phyloP scores from a whole-genome alignment of 306 rosid species.

The Herpetospermum pedunculosum region DNA sequence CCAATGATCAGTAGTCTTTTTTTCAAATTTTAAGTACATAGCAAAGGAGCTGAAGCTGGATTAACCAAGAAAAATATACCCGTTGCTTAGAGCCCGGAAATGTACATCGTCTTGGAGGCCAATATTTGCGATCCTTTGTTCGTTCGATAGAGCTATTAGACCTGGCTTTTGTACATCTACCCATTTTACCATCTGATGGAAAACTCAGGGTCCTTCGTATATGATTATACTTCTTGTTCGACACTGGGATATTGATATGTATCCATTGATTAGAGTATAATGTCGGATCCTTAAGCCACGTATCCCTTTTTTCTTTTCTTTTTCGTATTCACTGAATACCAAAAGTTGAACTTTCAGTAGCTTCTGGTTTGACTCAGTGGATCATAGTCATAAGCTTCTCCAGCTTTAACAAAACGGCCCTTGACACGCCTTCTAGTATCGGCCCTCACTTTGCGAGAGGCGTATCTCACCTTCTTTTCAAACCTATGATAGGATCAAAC shows the following conservation, averaged over 20 bases:
- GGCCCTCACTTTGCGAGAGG: slow-evolving; percentile 92
- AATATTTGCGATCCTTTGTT: slow-evolving; percentile 5
- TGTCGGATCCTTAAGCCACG: slow-evolving; percentile 12
- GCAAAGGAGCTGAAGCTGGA: slow-evolving; percentile 8
- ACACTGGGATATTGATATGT: slow-evolving; percentile 30
- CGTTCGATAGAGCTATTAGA: slow-evolving; percentile 22
- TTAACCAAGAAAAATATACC: slow-evolving; percentile 1
- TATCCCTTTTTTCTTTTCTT: neutral
- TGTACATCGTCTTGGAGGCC: neutral
- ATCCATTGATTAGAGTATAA: slow-evolving; percentile 23
- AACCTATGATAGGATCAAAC: slow-evolving; percentile 36
- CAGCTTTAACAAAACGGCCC: slow-evolving; percentile 94
- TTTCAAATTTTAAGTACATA: neutral
- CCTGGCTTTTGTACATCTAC: slow-evolving; percentile 21
- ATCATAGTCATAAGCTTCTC: slow-evolving; percentile 80
- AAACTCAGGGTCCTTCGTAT: slow-evolving; percentile 43
- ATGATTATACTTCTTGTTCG: slow-evolving; percentile 39
- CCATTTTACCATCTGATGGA: slow-evolving; percentile 25
- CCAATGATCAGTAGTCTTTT: neutral
- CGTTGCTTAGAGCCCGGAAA: neutral
- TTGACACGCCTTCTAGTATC: slow-evolving; percentile 87
- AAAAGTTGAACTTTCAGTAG: slow-evolving; percentile 54
- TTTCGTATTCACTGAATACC: neutral
- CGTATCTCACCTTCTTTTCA: slow-evolving; percentile 79
- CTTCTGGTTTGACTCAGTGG: slow-evolving; percentile 82